phyloP scores from a whole-genome alignment of 176 grass and related monocot species.

The Avena insularis region DNA sequence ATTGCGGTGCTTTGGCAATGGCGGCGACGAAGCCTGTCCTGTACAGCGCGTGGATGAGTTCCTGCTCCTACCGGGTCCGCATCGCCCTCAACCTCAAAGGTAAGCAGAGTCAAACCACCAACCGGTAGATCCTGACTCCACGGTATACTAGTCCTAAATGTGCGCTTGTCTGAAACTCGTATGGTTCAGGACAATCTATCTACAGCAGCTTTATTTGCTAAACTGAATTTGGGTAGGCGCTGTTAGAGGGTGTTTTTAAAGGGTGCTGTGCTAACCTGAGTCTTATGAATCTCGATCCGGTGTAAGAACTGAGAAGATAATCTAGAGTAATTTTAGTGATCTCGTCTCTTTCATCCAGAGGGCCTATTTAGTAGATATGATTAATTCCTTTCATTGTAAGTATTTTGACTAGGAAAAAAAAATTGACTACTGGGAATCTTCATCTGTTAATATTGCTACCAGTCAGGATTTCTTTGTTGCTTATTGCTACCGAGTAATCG shows the following conservation, averaged over 20 bases:
- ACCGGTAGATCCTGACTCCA: neutral
- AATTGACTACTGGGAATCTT: no score
- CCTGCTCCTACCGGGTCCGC: slow-evolving; percentile 78
- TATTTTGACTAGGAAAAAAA: neutral
- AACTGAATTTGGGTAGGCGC: neutral
- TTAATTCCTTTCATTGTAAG: neutral
- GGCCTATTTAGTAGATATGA: neutral
- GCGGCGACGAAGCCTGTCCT: slow-evolving; percentile 59
- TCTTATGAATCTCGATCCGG: neutral
- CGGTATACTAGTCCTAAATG: neutral
- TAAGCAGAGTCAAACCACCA: slow-evolving; percentile 1
- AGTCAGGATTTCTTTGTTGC: no score
- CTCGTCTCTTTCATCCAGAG: neutral
- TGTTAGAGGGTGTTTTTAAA: no score
- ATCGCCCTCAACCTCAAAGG: slow-evolving; percentile 92
- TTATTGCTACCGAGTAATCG: no score
- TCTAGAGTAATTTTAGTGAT: no score
- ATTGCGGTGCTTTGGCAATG: slow-evolving; percentile 5
- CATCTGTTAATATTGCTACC: no score
- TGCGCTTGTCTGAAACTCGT: neutral
- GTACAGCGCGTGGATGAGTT: slow-evolving; percentile 72
- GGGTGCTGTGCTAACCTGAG: no score
- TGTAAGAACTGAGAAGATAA: no score
- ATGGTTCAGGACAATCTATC: neutral
- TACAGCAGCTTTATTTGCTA: neutral